A percentile compares a stretch with the other conserved stretches of the same genome.
Evolutionary conservation across 1,284 basidiomycete species (phyloP).

Genomic region (Laetiporus sulphureus): DNA sequence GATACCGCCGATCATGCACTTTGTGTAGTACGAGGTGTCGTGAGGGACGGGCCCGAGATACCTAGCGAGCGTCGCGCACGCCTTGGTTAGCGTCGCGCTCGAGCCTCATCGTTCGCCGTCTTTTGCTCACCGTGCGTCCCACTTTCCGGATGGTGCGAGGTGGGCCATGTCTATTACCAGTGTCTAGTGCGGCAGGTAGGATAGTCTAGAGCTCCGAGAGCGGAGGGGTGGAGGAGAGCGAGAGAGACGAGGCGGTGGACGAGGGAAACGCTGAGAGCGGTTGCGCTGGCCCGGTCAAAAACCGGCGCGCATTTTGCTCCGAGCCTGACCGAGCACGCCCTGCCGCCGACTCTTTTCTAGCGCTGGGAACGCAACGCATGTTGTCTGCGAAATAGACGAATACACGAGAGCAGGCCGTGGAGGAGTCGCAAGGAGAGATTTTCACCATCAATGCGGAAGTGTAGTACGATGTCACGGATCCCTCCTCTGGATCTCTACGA

Average conservation of each 20-base stretch:
- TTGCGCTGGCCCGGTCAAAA: too few relatives aligned
- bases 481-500: too few relatives aligned
- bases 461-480: too few relatives aligned
- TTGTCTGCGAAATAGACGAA: too few relatives aligned
- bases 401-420: too few relatives aligned
- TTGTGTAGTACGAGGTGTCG: constrained; percentile 66
- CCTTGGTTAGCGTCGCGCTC: constrained; percentile 6
- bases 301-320: constrained; percentile 14
- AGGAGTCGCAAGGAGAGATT: too few relatives aligned
- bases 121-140: constrained; percentile 64
- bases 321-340: constrained; percentile 16
- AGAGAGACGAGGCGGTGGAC: constrained; percentile 14
- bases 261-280: constrained; percentile 14
- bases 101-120: too few relatives aligned
- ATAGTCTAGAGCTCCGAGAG: constrained; percentile 19
- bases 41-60: constrained; percentile 68
- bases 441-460: too few relatives aligned
- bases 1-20: constrained; percentile 84
- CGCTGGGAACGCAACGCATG: too few relatives aligned
- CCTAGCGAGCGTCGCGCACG: constrained; percentile 27
- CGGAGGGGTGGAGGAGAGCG: constrained; percentile 20
- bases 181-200: constrained; percentile 21
- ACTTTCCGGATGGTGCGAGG: constrained; percentile 42
- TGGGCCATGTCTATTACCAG: constrained; percentile 28
- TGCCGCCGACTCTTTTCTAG: too few relatives aligned